A percentile compares a stretch with the other conserved stretches of the same genome.
These are phyloP conservation scores for Globisporangium perplexum DNA, from an alignment of 352 stramenopile genomes.

Conservation along the genomic window DNA sequence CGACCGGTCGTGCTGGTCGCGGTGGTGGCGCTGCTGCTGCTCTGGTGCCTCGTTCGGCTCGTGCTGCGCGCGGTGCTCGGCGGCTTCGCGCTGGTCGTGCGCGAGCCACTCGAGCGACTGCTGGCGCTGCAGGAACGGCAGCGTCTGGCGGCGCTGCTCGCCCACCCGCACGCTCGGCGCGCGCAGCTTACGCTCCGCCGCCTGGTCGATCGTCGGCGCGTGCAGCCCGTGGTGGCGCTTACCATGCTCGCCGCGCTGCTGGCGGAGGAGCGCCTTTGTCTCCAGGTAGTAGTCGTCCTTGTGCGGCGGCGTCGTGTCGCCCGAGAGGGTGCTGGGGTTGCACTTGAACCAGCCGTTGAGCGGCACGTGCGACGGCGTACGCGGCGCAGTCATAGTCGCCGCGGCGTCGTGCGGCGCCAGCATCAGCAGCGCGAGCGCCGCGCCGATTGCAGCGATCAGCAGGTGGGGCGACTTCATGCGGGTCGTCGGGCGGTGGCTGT, in stretches of 20 bases:
- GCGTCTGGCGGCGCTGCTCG: conserved; percentile 10
- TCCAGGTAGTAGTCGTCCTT: conserved; percentile 22
- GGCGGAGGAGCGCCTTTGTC: conserved; percentile 8
- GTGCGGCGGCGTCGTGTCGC: conserved; percentile 1
- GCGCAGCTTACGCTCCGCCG: neutral
- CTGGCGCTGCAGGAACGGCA: conserved; percentile 19
- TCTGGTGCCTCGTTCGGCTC: neutral
- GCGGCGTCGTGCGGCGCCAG: neutral
- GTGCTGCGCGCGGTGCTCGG: neutral
- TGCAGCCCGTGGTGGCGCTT: conserved; percentile 5
- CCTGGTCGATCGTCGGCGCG: neutral
- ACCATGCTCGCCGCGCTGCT: conserved; percentile 4
- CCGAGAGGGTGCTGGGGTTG: conserved; percentile 17
- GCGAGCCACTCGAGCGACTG: conserved; percentile 18
- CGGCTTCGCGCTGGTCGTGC: neutral
- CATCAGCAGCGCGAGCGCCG: conserved; percentile 6
- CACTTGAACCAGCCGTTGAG: conserved; percentile 33
- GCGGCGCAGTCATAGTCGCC: neutral
- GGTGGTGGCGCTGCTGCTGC: neutral
- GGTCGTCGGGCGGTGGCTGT: neutral
- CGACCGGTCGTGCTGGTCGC: neutral
- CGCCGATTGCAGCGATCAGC: conserved; percentile 2
- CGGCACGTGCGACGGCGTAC: conserved; percentile 12
- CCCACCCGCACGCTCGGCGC: conserved; percentile 7
- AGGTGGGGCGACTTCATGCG: conserved; percentile 16